These are phyloP conservation scores for Syzygium aqueum DNA, from an alignment of 345 rosid species.

Conservation along the genomic window DNA sequence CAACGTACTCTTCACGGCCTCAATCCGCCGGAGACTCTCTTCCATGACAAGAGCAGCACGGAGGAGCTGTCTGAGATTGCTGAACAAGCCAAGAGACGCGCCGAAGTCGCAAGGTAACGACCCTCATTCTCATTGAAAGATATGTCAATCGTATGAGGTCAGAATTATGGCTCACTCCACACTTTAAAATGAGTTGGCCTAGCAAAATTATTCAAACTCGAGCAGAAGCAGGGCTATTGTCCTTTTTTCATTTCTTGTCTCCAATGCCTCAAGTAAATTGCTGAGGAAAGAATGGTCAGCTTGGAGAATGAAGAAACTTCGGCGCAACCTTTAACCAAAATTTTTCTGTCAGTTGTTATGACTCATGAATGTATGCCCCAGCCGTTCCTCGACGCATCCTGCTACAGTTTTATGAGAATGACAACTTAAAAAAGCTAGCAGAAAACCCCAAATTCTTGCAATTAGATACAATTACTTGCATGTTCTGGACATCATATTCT, in stretches of 20 bases:
- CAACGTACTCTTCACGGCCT: slow-evolving; percentile 74
- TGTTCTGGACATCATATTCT: neutral
- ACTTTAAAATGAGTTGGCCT: neutral
- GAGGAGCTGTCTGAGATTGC: slow-evolving; percentile 43
- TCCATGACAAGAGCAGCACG: slow-evolving; percentile 29
- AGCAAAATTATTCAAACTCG: neutral
- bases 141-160: neutral
- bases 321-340: neutral
- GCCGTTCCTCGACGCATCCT: neutral
- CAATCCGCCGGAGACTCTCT: slow-evolving; percentile 10
- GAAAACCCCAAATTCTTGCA: neutral
- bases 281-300: neutral
- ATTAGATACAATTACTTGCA: neutral
- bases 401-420: neutral
- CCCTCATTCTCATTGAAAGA: neutral
- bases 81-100: slow-evolving; percentile 74
- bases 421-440: neutral
- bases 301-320: neutral
- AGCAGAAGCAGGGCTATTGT: neutral
- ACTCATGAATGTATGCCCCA: neutral
- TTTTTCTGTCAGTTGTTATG: neutral
- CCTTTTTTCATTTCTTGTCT: neutral
- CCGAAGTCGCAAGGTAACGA: slow-evolving; percentile 62
- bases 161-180: neutral
- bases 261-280: neutral